Evolutionary conservation across 2,329 filamentous ascomycete genomes (phyloP).

Genomic region (Apiospora marii): DNA sequence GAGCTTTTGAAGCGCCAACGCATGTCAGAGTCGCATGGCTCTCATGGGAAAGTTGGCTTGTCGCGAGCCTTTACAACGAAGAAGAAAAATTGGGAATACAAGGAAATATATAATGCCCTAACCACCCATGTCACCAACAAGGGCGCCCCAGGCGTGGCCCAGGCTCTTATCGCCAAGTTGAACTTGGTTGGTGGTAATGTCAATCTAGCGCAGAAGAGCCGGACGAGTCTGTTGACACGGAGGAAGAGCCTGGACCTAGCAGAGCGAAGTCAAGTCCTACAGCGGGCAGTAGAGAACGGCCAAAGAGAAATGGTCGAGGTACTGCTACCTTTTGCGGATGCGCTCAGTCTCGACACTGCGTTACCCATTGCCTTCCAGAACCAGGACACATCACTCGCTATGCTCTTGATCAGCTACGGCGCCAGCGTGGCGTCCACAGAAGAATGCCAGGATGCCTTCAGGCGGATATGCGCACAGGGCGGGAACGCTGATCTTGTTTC

Average conservation of each 20-base stretch:
- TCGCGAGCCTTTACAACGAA: constrained; percentile 55
- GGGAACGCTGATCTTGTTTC: constrained; percentile 55
- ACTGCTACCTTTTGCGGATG: constrained; percentile 60
- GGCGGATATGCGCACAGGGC: constrained; percentile 56
- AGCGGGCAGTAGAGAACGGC: constrained; percentile 57
- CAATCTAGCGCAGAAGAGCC: constrained; percentile 56
- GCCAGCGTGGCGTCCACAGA: constrained; percentile 56
- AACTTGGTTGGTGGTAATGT: constrained; percentile 58
- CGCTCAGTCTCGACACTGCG: constrained; percentile 56
- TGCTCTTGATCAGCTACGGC: constrained; percentile 59
- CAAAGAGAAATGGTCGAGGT: constrained; percentile 62
- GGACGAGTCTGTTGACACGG: constrained; percentile 55
- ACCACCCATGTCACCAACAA: constrained; percentile 56
- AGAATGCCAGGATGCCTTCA: constrained; percentile 62
- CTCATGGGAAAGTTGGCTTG: constrained; percentile 49
- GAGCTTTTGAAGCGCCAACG: constrained; percentile 59
- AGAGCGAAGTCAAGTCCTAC: constrained; percentile 59
- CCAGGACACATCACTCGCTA: constrained; percentile 51
- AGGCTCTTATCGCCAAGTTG: constrained; percentile 61
- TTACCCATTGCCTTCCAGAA: constrained; percentile 57
- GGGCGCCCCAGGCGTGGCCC: constrained; percentile 63
- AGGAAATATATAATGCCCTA: constrained; percentile 61
- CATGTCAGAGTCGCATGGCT: constrained; percentile 40
- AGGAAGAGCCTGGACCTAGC: constrained; percentile 59
- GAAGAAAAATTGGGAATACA: constrained; percentile 60